Evolutionary conservation across 352 stramenopile species (phyloP).

Genomic region (Peronosclerospora sorghi): DNA sequence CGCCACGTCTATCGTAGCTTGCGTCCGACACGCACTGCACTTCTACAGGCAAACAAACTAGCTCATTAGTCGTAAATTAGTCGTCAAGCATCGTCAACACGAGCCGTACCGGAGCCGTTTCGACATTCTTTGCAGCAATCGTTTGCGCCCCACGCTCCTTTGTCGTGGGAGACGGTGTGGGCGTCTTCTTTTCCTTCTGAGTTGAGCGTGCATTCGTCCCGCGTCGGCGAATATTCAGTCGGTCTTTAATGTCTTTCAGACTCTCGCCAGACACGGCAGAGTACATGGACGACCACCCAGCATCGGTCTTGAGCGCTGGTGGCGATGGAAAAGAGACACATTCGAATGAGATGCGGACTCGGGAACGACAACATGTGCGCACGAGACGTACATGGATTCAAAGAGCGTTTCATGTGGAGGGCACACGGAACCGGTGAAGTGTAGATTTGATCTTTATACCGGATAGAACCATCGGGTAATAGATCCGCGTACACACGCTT

Average conservation of each 20-base stretch:
- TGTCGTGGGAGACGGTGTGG: conserved; percentile 9
- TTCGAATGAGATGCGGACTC: no score
- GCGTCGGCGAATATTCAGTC: conserved; percentile 58
- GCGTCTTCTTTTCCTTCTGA: conserved; percentile 50
- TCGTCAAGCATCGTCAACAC: neutral
- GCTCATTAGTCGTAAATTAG: neutral
- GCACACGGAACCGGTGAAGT: conserved; percentile 57
- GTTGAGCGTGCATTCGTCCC: conserved; percentile 42
- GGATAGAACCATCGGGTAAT: conserved; percentile 61
- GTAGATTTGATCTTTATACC: conserved; percentile 70
- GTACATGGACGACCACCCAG: conserved; percentile 76
- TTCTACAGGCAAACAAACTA: conserved; percentile 18
- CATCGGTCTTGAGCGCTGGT: conserved; percentile 57
- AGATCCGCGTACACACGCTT: conserved; percentile 70
- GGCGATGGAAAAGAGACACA: neutral
- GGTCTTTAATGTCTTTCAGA: conserved; percentile 73
- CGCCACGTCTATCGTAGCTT: conserved; percentile 29
- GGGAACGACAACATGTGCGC: no score
- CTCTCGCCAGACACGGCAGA: conserved; percentile 49
- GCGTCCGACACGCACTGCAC: conserved; percentile 34
- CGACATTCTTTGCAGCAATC: conserved; percentile 8
- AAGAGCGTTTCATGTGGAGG: conserved; percentile 71
- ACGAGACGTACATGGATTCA: conserved; percentile 51
- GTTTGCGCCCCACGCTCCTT: conserved; percentile 11
- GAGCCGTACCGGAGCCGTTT: conserved; percentile 15